Conservation (phyloP, 805 yeast species). For the Metschnikowia bowlesiae region DNA sequence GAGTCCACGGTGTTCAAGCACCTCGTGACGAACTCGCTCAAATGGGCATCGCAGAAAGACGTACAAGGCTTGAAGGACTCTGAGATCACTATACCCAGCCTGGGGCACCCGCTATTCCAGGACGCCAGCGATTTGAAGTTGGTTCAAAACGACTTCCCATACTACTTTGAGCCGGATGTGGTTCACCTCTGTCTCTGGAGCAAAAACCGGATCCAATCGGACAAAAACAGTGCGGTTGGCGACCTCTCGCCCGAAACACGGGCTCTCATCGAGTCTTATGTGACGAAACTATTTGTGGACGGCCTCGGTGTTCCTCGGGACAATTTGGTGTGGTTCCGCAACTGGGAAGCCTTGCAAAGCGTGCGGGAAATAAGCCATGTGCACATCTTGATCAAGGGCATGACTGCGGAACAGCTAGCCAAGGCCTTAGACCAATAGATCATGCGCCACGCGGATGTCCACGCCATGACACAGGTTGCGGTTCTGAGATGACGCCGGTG, state of each 20-base stretch:
- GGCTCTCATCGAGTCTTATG: slow-evolving; percentile 38
- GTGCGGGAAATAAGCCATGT: slow-evolving; percentile 63
- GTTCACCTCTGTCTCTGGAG: slow-evolving; percentile 67
- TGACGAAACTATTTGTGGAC: slow-evolving; percentile 47
- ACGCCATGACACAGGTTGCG: too few species aligned
- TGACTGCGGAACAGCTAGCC: slow-evolving; percentile 20
- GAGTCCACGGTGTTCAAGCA: slow-evolving; percentile 44
- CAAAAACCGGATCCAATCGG: slow-evolving; percentile 51
- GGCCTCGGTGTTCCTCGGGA: slow-evolving; percentile 37
- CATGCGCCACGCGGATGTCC: too few species aligned
- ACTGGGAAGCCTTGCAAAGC: slow-evolving; percentile 67
- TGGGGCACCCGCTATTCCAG: slow-evolving; percentile 39
- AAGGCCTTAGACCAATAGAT: slow-evolving; percentile 4
- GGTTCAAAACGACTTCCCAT: slow-evolving; percentile 61
- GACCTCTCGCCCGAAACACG: slow-evolving; percentile 45
- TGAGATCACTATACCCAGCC: slow-evolving; percentile 18
- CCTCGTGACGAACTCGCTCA: slow-evolving; percentile 43
- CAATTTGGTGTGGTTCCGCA: slow-evolving; percentile 61
- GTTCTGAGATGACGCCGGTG: too few species aligned
- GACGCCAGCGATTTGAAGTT: slow-evolving; percentile 42
- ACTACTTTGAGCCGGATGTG: slow-evolving; percentile 49
- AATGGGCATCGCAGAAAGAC: slow-evolving; percentile 43
- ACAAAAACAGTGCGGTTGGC: slow-evolving; percentile 46
- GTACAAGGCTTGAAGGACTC: slow-evolving; percentile 16
- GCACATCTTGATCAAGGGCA: slow-evolving; percentile 56